phyloP scores from a whole-genome alignment of 306 rosid genomes.

The Vigna trinervia region DNA sequence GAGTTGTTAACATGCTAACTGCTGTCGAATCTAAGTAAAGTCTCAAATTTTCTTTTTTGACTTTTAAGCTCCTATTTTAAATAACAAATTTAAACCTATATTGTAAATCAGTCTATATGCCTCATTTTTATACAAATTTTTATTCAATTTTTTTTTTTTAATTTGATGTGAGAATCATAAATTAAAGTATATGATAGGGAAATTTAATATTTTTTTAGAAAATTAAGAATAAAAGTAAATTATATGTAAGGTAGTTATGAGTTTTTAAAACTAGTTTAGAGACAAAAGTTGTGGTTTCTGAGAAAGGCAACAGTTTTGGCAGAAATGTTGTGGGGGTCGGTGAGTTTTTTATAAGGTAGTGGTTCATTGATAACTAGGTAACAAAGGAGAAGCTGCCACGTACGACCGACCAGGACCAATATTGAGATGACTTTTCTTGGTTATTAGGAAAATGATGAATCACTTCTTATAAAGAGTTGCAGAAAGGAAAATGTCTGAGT shows the following conservation, averaged over 20 bases:
- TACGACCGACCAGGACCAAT: constrained; percentile 58
- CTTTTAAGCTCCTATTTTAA: neutral
- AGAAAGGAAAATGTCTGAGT: constrained; percentile 35
- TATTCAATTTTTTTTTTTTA: too few relatives aligned
- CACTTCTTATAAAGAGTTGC: neutral
- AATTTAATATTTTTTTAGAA: too few relatives aligned
- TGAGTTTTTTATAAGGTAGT: constrained; percentile 37
- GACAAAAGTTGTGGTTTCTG: constrained; percentile 41
- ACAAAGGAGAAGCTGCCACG: constrained; percentile 50
- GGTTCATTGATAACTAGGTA: constrained; percentile 18
- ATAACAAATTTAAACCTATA: too few relatives aligned
- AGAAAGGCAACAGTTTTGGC: constrained; percentile 33
- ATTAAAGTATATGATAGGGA: too few relatives aligned
- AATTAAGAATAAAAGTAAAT: too few relatives aligned
- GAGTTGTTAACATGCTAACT: constrained; percentile 22
- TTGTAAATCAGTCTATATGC: too few relatives aligned
- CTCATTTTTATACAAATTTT: too few relatives aligned
- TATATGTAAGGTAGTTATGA: neutral
- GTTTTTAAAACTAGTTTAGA: constrained; percentile 1
- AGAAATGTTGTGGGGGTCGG: constrained; percentile 43
- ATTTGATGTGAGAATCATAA: too few relatives aligned
- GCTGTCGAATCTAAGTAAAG: neutral
- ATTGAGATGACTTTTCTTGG: neutral
- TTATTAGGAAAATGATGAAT: constrained; percentile 22
- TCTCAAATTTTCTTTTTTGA: neutral